Conservation (phyloP, 1,139 yeast species). For the Trichomonascaceae sp. region DNA sequence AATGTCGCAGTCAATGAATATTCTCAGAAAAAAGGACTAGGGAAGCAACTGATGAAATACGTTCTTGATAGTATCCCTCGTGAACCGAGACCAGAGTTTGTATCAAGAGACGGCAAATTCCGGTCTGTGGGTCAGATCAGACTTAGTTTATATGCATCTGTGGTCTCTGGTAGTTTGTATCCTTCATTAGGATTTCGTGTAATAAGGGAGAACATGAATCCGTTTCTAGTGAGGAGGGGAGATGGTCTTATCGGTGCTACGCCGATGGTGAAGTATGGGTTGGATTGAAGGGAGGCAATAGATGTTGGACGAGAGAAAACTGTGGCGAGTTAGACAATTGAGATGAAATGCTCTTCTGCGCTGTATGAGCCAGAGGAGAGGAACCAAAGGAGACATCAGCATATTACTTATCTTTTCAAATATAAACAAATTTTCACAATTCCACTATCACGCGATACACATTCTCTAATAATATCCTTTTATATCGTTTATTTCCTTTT, state of each 20-base stretch:
- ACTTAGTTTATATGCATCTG: not conserved
- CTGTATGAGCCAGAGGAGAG: too few species aligned
- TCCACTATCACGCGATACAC: too few species aligned
- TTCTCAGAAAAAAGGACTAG: conserved; percentile 1
- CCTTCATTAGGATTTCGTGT: not conserved
- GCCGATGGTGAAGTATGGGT: not conserved
- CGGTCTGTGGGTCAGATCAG: conserved; percentile 1
- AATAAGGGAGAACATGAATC: not conserved
- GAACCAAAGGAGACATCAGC: too few species aligned
- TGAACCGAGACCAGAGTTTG: not conserved
- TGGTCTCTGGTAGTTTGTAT: not conserved
- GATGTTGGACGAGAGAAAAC: not conserved
- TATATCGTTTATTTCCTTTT: not conserved
- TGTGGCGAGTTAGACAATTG: too few species aligned
- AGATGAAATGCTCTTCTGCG: too few species aligned
- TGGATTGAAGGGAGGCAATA: not conserved
- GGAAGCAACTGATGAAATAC: not conserved
- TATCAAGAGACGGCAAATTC: conserved; percentile 3
- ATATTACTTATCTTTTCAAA: too few species aligned
- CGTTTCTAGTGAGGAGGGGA: not conserved
- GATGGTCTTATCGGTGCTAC: not conserved
- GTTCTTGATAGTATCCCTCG: not conserved
- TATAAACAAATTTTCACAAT: too few species aligned
- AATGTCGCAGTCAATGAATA: conserved; percentile 1
- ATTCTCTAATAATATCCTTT: too few species aligned